Base-by-base conservation (phyloP, 805 yeast species). In the Kodamaea fukazawae region DNA sequence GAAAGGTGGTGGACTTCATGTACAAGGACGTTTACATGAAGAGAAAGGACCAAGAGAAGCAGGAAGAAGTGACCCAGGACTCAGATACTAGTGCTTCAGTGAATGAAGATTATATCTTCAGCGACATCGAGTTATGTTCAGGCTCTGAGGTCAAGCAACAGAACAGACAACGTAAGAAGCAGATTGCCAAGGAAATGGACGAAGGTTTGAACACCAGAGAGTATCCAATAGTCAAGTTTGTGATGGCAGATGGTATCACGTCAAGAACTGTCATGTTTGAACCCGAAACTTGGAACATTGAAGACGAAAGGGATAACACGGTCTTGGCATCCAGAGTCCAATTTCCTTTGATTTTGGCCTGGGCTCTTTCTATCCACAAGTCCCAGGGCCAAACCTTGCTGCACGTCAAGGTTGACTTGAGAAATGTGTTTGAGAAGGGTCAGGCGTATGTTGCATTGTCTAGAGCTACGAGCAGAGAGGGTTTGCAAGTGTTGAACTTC, bases 401-500 rank as follows among this genome's bases (percentile, higher is more conserved):
- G 4, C 71, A 76, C 40, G 89, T 86, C 3, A 75, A 75, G 46
- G 96, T 91, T 4, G 95, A 93, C 57, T 70, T 91, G 45, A 69
- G 73, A 27, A 71, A 72, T 41, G 79, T 85, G 1, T 91, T 91
- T 61, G 98, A 90, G 55, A 81, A 78, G 38, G 99, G 99, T 0
- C 99, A 93, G 58, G 95, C 96, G 0, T 93, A 93, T 57, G 99
- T 93, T 22, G 99, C 98, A 0, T 65, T 93, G 23, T 86, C 96
- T 9, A 76, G 99, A 60, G 98, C 97, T 1, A 84, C 83, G 1
- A 75, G 84, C 15, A 73, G 95, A 51, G 79, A 79, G 3, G 96
- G 96, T 0, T 67, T 93, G 18, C 96, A 88, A 52, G 86, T 93
- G 2, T 60, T 78, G 39, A 83, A 87, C 50, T 93, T 93, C 58